These are phyloP conservation scores for Oenanthe javanica DNA, from an alignment of 140 eudicot genomes.

Conservation along the genomic window DNA sequence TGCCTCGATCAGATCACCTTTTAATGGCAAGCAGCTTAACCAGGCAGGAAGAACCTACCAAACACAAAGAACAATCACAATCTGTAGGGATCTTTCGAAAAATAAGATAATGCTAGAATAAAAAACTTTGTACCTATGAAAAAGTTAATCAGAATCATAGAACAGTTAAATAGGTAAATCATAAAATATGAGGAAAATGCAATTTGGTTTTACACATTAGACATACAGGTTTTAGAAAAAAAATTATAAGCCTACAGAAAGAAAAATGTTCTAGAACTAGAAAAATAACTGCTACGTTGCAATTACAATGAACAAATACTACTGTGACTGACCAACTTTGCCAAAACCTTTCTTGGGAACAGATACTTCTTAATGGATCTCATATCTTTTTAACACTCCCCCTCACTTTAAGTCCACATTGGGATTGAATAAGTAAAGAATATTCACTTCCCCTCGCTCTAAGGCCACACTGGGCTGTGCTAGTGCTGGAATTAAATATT, in stretches of 20 bases:
- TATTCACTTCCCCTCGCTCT: too few relatives aligned
- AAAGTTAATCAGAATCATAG: not conserved
- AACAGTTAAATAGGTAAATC: not conserved
- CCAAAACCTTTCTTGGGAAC: not conserved
- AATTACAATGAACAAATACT: not conserved
- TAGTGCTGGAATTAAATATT: too few relatives aligned
- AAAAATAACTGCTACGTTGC: not conserved
- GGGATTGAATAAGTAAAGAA: too few relatives aligned
- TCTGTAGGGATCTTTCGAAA: not conserved
- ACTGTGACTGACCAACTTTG: not conserved
- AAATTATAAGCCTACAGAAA: not conserved
- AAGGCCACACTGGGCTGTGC: too few relatives aligned
- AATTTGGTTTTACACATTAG: not conserved
- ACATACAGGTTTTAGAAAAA: not conserved
- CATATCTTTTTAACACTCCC: not conserved
- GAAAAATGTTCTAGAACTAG: not conserved
- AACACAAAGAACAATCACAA: constrained; percentile 16
- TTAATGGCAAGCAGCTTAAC: constrained; percentile 90
- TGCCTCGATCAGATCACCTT: constrained; percentile 90
- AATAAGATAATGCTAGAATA: not conserved
- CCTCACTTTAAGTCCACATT: not conserved
- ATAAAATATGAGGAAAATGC: not conserved
- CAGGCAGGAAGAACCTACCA: constrained; percentile 88
- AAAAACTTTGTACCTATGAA: not conserved
- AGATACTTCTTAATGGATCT: not conserved